Base-by-base conservation (phyloP, 805 yeast species). In the Teunomyces pallodes region DNA sequence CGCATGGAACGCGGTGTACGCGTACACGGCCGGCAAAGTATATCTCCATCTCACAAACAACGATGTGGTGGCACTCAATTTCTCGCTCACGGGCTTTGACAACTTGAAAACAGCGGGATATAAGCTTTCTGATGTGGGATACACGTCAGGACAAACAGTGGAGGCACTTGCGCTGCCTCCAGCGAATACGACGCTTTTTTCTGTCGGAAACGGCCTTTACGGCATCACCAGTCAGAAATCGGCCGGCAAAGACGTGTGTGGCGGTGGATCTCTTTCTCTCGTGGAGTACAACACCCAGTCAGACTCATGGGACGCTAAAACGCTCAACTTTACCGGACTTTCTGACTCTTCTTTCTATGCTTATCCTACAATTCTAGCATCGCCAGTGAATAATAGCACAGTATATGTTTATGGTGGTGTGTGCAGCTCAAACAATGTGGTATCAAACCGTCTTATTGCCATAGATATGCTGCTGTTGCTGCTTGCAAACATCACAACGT, bases 381-480 rank as follows among this genome's bases (percentile, higher is more conserved):
- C 74, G 13, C 64, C 65, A 10, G 64, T 67, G 12, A 56, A 55
- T 7, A 54, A 66, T 6, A 60, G 66, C 13, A 65, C 74, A 1
- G 56, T 82, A 0, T 83, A 78, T 57, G 70, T 82, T 0, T 83
- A 78, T 55, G 86, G 87, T 2, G 88, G 88, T 0, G 35, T 48
- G 3, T 66, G 75, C 28, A 49, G 47, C 5, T 13, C 46, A 0
- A 52, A 51, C 9, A 59, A 61, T 3, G 45, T 55, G 0, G 65
- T 76, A 1, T 64, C 80, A 1, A 62, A 61, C 46, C 60, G 86
- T 44, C 57, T 82, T 42, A 43, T 81, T 3, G 70, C 79, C 29
- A 58, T 80, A 31, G 74, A 80, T 51, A 60, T 79, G 30, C 31
- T 41, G 0, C 53, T 65, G 1, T 48, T 59, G 28, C 58, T 61